phyloP scores from a whole-genome alignment of 2,329 filamentous ascomycete genomes.

The Tympanopsis confertula region DNA sequence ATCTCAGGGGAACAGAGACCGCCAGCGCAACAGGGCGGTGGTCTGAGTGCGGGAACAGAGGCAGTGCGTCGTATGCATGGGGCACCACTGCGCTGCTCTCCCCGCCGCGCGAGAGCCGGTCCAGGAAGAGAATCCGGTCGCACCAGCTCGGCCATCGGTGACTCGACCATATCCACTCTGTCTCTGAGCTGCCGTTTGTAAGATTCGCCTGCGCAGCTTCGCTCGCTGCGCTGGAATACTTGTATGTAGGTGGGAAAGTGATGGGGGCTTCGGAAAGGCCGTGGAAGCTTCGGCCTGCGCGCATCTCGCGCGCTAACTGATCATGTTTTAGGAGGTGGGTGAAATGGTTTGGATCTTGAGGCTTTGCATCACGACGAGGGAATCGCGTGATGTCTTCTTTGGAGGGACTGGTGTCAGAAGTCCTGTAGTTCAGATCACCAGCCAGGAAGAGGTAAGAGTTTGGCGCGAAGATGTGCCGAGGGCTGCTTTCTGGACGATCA shows the following conservation, averaged over 20 bases:
- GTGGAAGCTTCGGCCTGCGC: constrained; percentile 61
- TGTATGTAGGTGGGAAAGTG: constrained; percentile 84
- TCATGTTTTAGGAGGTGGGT: constrained; percentile 59
- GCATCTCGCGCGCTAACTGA: constrained; percentile 65
- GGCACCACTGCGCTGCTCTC: constrained; percentile 10
- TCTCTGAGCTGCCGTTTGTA: constrained; percentile 16
- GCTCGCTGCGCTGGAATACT: constrained; percentile 45
- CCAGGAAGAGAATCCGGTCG: constrained; percentile 74
- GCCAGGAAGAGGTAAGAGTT: constrained; percentile 71
- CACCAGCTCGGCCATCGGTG: constrained; percentile 91
- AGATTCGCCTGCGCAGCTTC: constrained; percentile 13
- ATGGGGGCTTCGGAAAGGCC: constrained; percentile 66
- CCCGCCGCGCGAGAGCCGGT: constrained; percentile 40
- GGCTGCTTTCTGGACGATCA: constrained; percentile 16
- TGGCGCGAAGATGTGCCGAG: constrained; percentile 62
- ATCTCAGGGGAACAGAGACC: constrained; percentile 53
- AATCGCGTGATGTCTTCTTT: constrained; percentile 45
- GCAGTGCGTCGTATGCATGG: constrained; percentile 63
- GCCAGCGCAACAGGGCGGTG: constrained; percentile 75
- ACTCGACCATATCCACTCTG: constrained; percentile 61
- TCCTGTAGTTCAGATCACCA: constrained; percentile 93
- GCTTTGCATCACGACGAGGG: constrained; percentile 45
- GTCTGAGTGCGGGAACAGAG: constrained; percentile 72
- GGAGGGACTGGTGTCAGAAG: constrained; percentile 53
- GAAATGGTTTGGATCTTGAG: constrained; percentile 41